Conservation (phyloP, 2,329 filamentous ascomycete species). For the Alternaria alternata region DNA sequence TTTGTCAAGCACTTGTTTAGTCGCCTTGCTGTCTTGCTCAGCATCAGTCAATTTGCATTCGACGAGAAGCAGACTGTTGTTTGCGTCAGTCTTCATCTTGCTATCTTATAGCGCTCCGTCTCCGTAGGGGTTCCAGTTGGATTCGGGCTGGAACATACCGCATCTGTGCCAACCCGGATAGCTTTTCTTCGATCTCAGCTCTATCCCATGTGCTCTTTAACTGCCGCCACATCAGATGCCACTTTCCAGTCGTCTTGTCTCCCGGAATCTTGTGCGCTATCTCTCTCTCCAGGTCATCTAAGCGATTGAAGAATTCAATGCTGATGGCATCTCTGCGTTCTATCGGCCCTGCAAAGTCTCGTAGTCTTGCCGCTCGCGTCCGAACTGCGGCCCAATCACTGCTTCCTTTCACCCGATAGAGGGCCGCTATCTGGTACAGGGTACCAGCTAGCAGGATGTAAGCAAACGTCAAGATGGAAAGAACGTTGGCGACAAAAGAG, state of each 20-base stretch:
- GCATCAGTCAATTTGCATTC: no score
- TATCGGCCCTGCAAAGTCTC: background rate
- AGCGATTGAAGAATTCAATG: no score
- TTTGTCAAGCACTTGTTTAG: no score
- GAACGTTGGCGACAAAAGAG: no score
- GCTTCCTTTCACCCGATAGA: background rate
- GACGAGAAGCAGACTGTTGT: background rate
- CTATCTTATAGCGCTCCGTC: no score
- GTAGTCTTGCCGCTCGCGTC: background rate
- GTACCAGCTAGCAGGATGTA: no score
- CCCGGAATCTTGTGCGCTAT: background rate
- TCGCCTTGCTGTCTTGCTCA: no score
- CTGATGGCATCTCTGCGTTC: background rate
- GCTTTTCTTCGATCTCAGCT: background rate
- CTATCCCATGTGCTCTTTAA: background rate
- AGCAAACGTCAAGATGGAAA: no score
- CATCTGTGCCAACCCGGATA: background rate
- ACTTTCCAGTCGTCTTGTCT: background rate
- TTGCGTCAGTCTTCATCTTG: background rate
- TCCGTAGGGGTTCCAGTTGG: no score
- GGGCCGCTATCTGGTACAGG: no score
- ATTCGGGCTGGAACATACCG: no score
- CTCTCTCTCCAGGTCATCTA: background rate
- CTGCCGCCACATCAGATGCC: constrained; percentile 6
- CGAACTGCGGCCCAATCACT: background rate